Evolutionary conservation across 805 yeast species (phyloP), one percentile per base, ranked within the genome.

Genomic region (Kuraishia molischiana): DNA sequence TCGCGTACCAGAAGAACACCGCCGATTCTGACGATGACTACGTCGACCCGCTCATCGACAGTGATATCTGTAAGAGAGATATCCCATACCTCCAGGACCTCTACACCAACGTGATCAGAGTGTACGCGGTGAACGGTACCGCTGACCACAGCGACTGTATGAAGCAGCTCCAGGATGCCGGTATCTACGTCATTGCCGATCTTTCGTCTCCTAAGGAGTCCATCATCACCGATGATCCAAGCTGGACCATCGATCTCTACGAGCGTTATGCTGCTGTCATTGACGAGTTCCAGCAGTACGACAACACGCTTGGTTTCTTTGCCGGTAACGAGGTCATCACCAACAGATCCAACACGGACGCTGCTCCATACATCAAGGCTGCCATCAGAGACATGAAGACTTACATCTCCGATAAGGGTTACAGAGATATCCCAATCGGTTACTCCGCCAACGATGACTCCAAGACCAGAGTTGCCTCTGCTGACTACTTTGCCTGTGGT

Each of bases 301-400:
- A 79, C 35, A 90, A 90, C 61, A 74, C 85, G 15, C 68, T 90
- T 45, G 98, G 97, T 2, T 89, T 85, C 72, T 89, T 90, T 62
- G 97, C 97, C 21, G 98, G 97, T 44, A 92, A 92, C 62, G 98
- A 90, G 70, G 97, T 92, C 38, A 77, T 90, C 42, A 90, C 89
- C 61, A 86, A 85, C 53, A 63, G 61, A 32, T 64, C 86, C 35
- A 89, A 85, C 61, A 84, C 97, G 11, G 80, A 77, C 48, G 85
- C 97, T 24, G 87, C 97, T 21, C 86, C 97, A 2, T 90, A 79
- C 60, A 95, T 92, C 40, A 92, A 90, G 69, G 96, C 97, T 22
- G 95, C 97, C 14, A 72, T 92, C 44, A 80, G 98, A 61, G 98
- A 90, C 58, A 72, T 74, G 54, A 89, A 85, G 62, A 52, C 68